These are phyloP conservation scores for Agrocybe chaxingu DNA, from an alignment of 768 basidiomycete species.

Conservation along the genomic window DNA sequence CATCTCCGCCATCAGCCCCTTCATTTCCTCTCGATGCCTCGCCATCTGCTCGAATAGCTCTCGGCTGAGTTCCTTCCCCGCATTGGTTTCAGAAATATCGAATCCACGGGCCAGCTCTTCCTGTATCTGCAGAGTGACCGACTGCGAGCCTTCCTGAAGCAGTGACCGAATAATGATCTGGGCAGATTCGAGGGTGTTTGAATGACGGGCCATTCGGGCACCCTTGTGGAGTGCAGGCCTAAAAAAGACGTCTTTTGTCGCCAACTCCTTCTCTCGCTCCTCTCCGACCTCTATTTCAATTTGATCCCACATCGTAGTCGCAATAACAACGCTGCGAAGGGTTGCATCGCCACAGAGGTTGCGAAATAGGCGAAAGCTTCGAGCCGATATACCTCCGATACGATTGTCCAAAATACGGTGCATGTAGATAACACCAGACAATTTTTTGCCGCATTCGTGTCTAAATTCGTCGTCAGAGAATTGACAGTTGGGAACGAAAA, in stretches of 20 bases:
- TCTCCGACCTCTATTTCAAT: constrained; percentile 35
- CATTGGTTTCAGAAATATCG: constrained; percentile 48
- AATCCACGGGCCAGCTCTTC: constrained; percentile 47
- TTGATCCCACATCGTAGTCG: constrained; percentile 53
- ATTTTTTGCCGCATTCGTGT: constrained; percentile 30
- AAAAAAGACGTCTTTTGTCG: constrained; percentile 41
- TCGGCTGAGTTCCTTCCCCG: constrained; percentile 48
- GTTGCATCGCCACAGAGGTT: constrained; percentile 49
- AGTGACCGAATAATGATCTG: constrained; percentile 39
- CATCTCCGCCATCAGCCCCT: constrained; percentile 43
- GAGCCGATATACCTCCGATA: constrained; percentile 47
- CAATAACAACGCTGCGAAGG: constrained; percentile 48
- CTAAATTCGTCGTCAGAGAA: constrained; percentile 12
- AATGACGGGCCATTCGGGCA: constrained; percentile 40
- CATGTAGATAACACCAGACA: constrained; percentile 55
- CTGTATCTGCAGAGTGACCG: constrained; percentile 49
- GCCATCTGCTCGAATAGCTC: constrained; percentile 46
- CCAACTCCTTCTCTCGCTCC: constrained; percentile 44
- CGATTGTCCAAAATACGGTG: constrained; percentile 52
- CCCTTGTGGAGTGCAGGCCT: constrained; percentile 49
- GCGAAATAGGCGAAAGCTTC: constrained; percentile 50
- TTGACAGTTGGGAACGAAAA: not conserved
- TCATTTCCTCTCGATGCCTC: constrained; percentile 46
- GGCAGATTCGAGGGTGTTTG: constrained; percentile 36
- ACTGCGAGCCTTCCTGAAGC: constrained; percentile 26